A percentile compares a stretch with the other conserved stretches of the same genome.
Evolutionary conservation across 208 protist genomes (phyloP).

Genomic region (Leishmania guyanensis): DNA sequence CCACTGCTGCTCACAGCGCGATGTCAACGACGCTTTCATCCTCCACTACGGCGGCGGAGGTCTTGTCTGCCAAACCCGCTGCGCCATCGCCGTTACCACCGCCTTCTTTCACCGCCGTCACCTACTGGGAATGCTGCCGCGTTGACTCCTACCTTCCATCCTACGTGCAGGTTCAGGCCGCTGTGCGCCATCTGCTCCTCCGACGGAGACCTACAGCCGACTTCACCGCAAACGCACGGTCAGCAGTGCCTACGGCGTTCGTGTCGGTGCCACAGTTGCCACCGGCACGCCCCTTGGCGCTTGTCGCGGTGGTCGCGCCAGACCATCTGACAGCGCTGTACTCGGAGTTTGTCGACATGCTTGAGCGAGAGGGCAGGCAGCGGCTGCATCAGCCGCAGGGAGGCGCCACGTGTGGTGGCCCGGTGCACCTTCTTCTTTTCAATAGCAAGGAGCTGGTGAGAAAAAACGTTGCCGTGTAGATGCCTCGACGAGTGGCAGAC

Average conservation of each 20-base stretch:
- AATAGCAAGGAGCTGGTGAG: constrained; percentile 16
- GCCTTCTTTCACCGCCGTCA: background rate
- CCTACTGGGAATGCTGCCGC: constrained; percentile 50
- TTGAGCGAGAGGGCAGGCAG: constrained; percentile 10
- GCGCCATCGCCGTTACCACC: background rate
- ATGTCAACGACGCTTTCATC: too few species aligned
- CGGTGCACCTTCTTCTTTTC: constrained; percentile 28
- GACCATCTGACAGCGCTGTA: constrained; percentile 40
- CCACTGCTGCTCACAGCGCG: background rate
- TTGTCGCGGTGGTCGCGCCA: constrained; percentile 42
- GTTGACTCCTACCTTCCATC: constrained; percentile 59
- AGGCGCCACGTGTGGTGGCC: background rate
- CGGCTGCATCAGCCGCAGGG: background rate
- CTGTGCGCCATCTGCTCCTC: constrained; percentile 47
- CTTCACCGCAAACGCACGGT: background rate
- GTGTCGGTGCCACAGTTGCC: background rate
- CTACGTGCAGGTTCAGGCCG: constrained; percentile 51
- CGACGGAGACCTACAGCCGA: constrained; percentile 14
- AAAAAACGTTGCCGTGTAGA: background rate
- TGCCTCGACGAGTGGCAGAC: too few species aligned
- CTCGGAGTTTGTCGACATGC: constrained; percentile 18
- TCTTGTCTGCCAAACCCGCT: background rate
- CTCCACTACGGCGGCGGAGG: background rate
- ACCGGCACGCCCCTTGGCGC: constrained; percentile 6
- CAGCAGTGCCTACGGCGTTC: background rate